Conservation (phyloP, 2,329 filamentous ascomycete species). For the Diplodia sapinea region DNA sequence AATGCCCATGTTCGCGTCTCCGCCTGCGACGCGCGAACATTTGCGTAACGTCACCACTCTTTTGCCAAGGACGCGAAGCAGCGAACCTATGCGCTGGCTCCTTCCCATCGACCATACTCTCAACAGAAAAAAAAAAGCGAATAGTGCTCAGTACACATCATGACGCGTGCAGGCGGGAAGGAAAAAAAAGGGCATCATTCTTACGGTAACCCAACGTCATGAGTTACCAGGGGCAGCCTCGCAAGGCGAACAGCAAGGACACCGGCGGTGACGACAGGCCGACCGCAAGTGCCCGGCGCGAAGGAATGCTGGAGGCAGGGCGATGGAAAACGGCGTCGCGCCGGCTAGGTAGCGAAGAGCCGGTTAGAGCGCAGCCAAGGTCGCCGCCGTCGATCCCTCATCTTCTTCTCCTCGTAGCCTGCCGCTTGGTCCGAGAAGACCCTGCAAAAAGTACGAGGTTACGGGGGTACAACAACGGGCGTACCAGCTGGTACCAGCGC, state of each 20-base stretch:
- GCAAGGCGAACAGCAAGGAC: constrained; percentile 4
- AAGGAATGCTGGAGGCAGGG: background rate
- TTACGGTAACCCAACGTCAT: background rate
- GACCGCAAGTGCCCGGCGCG: background rate
- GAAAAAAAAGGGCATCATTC: background rate
- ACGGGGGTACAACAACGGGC: background rate
- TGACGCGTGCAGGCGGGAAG: background rate
- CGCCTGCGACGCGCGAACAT: too few species aligned
- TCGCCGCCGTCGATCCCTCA: background rate
- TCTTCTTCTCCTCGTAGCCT: background rate
- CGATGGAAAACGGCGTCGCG: constrained; percentile 16
- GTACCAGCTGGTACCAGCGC: background rate
- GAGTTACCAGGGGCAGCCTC: background rate
- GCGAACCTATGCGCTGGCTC: background rate
- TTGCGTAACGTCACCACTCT: too few species aligned
- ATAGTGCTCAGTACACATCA: background rate
- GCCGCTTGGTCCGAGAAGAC: background rate
- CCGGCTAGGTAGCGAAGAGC: background rate
- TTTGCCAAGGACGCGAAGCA: background rate
- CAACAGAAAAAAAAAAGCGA: background rate
- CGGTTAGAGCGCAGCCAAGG: background rate
- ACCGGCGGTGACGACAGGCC: background rate
- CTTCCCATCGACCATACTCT: background rate
- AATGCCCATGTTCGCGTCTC: too few species aligned
- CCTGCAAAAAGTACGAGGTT: background rate